A percentile compares a stretch with the other conserved stretches of the same genome.
Evolutionary conservation across 208 protist genomes (phyloP).

Genomic region (Wallacemonas sp.): DNA sequence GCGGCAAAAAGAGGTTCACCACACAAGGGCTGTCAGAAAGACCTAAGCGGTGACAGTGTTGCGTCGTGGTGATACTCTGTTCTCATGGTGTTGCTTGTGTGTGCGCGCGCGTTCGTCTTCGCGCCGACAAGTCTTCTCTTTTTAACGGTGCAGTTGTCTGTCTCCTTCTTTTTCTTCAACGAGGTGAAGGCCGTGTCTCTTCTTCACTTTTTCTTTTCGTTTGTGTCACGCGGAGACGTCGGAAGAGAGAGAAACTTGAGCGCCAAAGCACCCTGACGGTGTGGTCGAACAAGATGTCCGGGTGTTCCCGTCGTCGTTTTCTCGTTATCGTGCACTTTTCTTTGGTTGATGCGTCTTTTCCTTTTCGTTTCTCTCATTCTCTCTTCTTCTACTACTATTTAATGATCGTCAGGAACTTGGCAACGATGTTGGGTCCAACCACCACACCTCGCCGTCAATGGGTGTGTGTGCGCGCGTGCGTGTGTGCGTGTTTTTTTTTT

Average conservation of each 20-base stretch:
- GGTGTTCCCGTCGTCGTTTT: constrained; percentile 13
- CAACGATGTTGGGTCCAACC: neutral
- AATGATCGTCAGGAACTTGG: constrained; percentile 2
- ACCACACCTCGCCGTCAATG: neutral
- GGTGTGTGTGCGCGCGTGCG: neutral
- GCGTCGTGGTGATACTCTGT: too few species aligned
- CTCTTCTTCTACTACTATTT: constrained; percentile 15
- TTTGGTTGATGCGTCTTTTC: neutral
- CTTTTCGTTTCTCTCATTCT: constrained; percentile 5
- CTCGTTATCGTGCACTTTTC: neutral
- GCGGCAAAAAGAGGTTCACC: too few species aligned
- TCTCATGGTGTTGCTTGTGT: too few species aligned
- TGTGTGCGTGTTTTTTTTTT: constrained; percentile 12
- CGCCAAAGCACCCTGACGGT: too few species aligned
- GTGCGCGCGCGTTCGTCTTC: too few species aligned
- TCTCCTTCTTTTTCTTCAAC: too few species aligned
- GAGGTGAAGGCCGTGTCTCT: neutral
- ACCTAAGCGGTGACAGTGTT: too few species aligned
- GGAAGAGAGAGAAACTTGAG: too few species aligned
- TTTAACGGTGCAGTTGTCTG: neutral
- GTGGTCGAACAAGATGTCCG: too few species aligned
- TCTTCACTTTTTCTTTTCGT: neutral
- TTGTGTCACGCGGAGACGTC: neutral
- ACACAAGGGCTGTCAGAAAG: too few species aligned
- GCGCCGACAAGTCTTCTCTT: too few species aligned